Base-by-base conservation (phyloP, 345 rosid genomes). In the Eucalyptus brandiana region DNA sequence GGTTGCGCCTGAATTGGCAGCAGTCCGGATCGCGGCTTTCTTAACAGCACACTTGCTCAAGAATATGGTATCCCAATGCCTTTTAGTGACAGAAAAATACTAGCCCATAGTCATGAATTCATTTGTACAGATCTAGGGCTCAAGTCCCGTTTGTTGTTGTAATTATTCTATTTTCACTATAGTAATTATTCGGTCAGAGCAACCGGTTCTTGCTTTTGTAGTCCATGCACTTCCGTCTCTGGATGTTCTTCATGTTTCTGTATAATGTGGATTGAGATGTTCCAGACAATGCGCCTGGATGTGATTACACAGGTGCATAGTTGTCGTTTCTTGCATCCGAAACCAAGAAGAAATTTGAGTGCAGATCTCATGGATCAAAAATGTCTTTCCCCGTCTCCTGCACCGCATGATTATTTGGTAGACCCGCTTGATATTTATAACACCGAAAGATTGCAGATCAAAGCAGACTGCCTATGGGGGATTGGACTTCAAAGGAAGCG, bases 1-100 rank as follows among this genome's bases (percentile, higher is more conserved):
- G 97, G 99, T 80, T 96, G 99, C 92, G 89, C 97, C 54, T 98
- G 93, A 94, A 49, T 62, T 87, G 37, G 21, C 15, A 3, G 47
- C 34, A 21, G 56, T 45, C 69, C 12, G 1, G 53, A 54, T 37
- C 28, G 6, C 12, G 12, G 53, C 87, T 86, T 86, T 86, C 40
- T 34, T 86, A 32, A 14, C 44, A 50, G 83, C 83, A 37, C 83
- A 37, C 15, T 76, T 12, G 47, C 83, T 3, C 28, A 40, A 21
- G 83, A 76, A 23, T 21, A 76, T 37, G 83, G 47, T 40, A 47
- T 76, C 28, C 83, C 47, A 40, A 40, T 76, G 47, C 47, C 47
- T 21, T 76, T 40, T 69, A 21, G 83, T 24, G 13, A 76, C 1
- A 15, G 44, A 26, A 14, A 86, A 86, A 26, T 51, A 34, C 87